phyloP scores from a whole-genome alignment of 164 flowering plant genomes.

The Platanus orientalis region DNA sequence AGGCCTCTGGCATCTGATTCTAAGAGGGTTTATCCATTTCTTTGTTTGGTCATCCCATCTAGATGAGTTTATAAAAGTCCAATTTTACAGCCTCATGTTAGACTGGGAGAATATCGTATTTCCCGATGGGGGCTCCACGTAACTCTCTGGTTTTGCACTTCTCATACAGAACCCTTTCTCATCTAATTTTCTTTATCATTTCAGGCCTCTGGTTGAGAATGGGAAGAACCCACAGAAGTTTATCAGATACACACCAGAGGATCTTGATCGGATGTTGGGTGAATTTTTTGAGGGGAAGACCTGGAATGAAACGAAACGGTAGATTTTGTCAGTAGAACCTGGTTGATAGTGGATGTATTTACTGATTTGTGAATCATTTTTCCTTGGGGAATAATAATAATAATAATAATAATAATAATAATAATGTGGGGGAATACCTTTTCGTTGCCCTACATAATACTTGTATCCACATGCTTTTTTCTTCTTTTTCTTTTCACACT shows the following conservation, averaged over 20 bases:
- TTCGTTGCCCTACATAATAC: neutral
- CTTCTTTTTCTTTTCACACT: neutral
- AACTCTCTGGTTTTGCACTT: too few relatives aligned
- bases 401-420: conserved; percentile 6
- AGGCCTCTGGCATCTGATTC: conserved; percentile 79
- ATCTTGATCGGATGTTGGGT: conserved; percentile 80
- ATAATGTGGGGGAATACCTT: conserved; percentile 2
- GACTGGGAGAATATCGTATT: too few relatives aligned
- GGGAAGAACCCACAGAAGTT: conserved; percentile 89
- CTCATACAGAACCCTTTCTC: too few relatives aligned
- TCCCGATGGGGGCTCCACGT: too few relatives aligned
- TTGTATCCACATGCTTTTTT: neutral
- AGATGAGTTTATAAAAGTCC: too few relatives aligned
- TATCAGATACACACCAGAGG: conserved; percentile 69
- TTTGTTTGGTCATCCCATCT: too few relatives aligned
- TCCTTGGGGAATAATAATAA: conserved; percentile 4
- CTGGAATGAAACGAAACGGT: conserved; percentile 65
- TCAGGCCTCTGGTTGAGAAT: conserved; percentile 70
- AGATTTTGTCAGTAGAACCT: conserved; percentile 10
- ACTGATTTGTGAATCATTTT: conserved; percentile 11
- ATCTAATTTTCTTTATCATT: too few relatives aligned
- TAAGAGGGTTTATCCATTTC: too few relatives aligned
- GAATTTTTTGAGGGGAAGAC: conserved; percentile 94
- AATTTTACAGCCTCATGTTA: too few relatives aligned
- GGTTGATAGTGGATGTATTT: conserved; percentile 1